Percentiles rank a stretch among this genome's conserved stretches.
These are phyloP conservation scores for Herpetomonas muscarum DNA, from an alignment of 208 protist species.

Conservation along the genomic window DNA sequence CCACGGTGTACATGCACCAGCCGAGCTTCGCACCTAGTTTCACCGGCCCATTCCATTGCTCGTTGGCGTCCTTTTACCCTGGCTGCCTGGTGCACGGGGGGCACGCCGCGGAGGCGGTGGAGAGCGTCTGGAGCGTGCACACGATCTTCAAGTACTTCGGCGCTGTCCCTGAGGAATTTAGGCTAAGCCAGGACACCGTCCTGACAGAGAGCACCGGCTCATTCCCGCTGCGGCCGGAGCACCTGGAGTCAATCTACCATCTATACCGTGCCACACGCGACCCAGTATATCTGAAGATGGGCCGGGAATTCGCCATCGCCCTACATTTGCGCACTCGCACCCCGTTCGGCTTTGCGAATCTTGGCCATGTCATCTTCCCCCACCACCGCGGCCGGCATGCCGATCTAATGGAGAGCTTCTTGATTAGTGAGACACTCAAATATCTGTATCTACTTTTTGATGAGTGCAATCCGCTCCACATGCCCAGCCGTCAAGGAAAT, in stretches of 20 bases:
- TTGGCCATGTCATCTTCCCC: constrained; percentile 24
- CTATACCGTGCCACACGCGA: constrained; percentile 70
- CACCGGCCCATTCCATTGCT: constrained; percentile 28
- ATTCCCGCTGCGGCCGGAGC: constrained; percentile 86
- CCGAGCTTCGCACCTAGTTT: neutral
- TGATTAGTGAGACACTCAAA: constrained; percentile 95
- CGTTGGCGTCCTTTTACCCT: constrained; percentile 78
- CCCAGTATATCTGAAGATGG: constrained; percentile 57
- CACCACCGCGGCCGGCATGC: constrained; percentile 19
- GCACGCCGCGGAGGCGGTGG: constrained; percentile 40
- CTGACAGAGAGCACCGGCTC: neutral
- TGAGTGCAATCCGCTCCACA: constrained; percentile 33
- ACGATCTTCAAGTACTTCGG: constrained; percentile 65
- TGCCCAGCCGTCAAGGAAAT: constrained; percentile 8
- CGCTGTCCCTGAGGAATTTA: constrained; percentile 63
- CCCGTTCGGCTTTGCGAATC: constrained; percentile 42
- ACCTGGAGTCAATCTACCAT: constrained; percentile 80
- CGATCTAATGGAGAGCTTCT: constrained; percentile 93
- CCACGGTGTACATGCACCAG: constrained; percentile 44
- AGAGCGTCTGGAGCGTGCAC: constrained; percentile 45
- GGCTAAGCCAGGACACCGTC: neutral
- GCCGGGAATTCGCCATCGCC: constrained; percentile 49
- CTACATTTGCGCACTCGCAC: constrained; percentile 48
- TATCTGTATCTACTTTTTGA: constrained; percentile 95
- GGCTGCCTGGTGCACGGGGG: constrained; percentile 59